Evolutionary conservation across 495 filamentous ascomycete species (phyloP), one percentile per base, ranked within the genome.

Genomic region (Penicillium samsonianum): DNA sequence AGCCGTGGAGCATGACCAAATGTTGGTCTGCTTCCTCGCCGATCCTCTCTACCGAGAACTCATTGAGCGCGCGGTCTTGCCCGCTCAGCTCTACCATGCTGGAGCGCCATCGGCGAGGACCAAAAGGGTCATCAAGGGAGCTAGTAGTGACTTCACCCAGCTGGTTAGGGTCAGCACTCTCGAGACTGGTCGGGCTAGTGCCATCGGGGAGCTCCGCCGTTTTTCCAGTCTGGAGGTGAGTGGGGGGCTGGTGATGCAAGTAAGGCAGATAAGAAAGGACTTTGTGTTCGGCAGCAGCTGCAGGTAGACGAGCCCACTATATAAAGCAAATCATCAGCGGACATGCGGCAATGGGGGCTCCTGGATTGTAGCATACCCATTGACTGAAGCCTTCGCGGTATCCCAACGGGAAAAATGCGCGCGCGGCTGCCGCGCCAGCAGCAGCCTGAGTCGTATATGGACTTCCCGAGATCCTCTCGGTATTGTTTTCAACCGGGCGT

Each of bases 1-100:
- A 98, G 37, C 94, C 94, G 67, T 98, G 94, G 12, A 98, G 78
- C 87, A 98, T 96, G 20, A 98, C 92, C n/a, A 98, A 78, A 55
- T 92, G 92, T 49, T 92, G 84, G 11, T 88, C 86, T 6, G 84
- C 80, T 30, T 83, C 73, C 59, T 98, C 94, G 23, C 84, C 89
- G 3, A 89, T 73, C 49, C 94, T 82, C 69, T 96, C 92, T 2
- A 98, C 84, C 8, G 87, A 89, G 73, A 97, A 93, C 67, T 98
- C 94, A 64, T 98, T 98, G 45, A 98, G 73, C 7, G 87, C 87
- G 26, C 94, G 86, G 64, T 96, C 82, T 68, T 90, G 93, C 23
- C 94, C 94, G 37, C 84, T 84, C 51, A 98, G 79, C 58, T 87
- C 77, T 37, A 98, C 88, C 76, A 97, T 85, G 40, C 87, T 87